phyloP scores from a whole-genome alignment of 2,329 filamentous ascomycete genomes.

The Tolypocladium endophyticum region DNA sequence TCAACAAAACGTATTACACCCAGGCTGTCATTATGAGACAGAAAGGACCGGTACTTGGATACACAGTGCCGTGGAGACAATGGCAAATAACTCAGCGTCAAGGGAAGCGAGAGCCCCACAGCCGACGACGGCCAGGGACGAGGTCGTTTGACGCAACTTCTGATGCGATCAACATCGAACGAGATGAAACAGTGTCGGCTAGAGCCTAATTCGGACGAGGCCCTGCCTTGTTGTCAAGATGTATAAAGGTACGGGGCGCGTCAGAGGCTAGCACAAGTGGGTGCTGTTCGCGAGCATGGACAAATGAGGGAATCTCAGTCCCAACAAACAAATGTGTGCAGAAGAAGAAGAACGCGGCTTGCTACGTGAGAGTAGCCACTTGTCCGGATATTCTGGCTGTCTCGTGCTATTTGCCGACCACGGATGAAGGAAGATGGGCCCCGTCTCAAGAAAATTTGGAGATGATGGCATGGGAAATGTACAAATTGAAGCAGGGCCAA shows the following conservation, averaged over 20 bases:
- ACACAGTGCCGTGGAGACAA: not conserved
- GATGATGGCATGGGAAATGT: not conserved
- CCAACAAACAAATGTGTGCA: not conserved
- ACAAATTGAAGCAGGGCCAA: not conserved
- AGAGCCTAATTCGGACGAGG: not conserved
- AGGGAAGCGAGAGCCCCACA: not conserved
- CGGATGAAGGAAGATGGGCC: not conserved
- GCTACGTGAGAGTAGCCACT: not conserved
- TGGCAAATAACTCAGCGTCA: not conserved
- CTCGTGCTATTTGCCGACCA: not conserved
- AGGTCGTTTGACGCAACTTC: not conserved
- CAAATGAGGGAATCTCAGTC: not conserved
- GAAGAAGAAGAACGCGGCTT: not conserved
- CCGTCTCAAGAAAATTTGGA: not conserved
- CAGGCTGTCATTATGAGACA: not conserved
- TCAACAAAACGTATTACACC: not conserved
- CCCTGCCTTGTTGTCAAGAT: not conserved
- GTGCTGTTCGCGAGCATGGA: not conserved
- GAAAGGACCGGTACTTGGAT: not conserved
- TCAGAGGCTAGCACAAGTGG: not conserved
- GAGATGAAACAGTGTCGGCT: not conserved
- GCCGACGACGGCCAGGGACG: not conserved
- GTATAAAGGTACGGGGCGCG: not conserved
- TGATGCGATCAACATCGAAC: not conserved
- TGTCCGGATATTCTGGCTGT: not conserved